Percentiles rank a stretch among this genome's conserved stretches.
phyloP scores from a whole-genome alignment of 2,329 filamentous ascomycete species.

The Diaporthe ampelina region DNA sequence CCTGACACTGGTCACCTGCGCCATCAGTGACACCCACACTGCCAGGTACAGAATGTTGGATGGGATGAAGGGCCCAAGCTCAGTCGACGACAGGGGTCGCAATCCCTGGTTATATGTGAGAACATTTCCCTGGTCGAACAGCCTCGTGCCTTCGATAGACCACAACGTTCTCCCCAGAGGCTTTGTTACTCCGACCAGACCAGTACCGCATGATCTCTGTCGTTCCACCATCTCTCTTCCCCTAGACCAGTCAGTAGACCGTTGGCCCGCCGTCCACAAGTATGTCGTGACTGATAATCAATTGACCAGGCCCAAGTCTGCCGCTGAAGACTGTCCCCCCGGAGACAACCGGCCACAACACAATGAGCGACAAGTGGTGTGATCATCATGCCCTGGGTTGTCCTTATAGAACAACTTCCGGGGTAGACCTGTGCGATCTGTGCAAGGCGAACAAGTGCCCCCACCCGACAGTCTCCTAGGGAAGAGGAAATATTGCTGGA shows the following conservation, averaged over 20 bases:
- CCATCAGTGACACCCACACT: constrained; percentile 35
- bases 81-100: constrained; percentile 35
- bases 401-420: constrained; percentile 34
- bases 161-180: constrained; percentile 10
- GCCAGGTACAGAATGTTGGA: constrained; percentile 30
- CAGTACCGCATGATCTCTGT: background rate
- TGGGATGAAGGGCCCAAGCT: constrained; percentile 35
- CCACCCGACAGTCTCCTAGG: constrained; percentile 17
- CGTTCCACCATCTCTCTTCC: background rate
- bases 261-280: background rate
- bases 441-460: constrained; percentile 36
- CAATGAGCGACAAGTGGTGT: constrained; percentile 40
- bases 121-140: constrained; percentile 4
- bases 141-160: constrained; percentile 21
- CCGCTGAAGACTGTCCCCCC: background rate
- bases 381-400: constrained; percentile 40
- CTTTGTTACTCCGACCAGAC: background rate
- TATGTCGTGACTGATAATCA: background rate
- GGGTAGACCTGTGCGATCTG: constrained; percentile 37
- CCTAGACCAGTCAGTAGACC: background rate
- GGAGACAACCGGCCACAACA: background rate
- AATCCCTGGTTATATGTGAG: constrained; percentile 37
- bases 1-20: constrained; percentile 26
- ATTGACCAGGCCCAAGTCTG: background rate
- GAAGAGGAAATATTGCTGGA: background rate